Evolutionary conservation across 495 filamentous ascomycete genomes (phyloP).

Genomic region (Apodospora peruviana): DNA sequence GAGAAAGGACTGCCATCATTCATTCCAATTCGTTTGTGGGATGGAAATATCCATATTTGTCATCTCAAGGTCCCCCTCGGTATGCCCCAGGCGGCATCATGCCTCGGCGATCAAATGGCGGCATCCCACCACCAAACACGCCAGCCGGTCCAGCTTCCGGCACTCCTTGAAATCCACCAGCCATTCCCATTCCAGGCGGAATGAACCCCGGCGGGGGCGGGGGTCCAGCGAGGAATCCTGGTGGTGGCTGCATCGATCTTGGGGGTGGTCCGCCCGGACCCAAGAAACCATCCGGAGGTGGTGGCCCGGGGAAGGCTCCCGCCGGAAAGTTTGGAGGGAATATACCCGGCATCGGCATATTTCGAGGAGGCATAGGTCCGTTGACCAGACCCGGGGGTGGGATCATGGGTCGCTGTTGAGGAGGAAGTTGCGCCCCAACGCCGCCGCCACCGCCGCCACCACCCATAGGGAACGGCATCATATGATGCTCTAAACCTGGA

Average conservation of each 20-base stretch:
- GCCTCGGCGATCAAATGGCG: background rate
- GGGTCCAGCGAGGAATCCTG: constrained; percentile 42
- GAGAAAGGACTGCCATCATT: too few relatives aligned
- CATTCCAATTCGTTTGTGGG: background rate
- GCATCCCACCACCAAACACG: background rate
- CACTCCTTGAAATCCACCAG: constrained; percentile 4
- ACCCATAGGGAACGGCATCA: constrained; percentile 40
- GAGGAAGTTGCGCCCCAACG: constrained; percentile 24
- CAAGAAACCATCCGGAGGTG: constrained; percentile 37
- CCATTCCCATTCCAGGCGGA: constrained; percentile 38
- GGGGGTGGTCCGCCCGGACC: constrained; percentile 26
- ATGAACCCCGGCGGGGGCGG: constrained; percentile 40
- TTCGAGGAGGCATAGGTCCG: constrained; percentile 28
- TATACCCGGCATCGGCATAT: constrained; percentile 39
- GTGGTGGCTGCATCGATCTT: constrained; percentile 39
- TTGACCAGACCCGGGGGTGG: constrained; percentile 47
- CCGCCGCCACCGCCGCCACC: constrained; percentile 12
- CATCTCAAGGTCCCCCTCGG: background rate
- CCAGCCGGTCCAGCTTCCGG: background rate
- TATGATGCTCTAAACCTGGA: constrained; percentile 45
- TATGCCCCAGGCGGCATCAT: background rate
- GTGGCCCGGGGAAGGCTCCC: constrained; percentile 30
- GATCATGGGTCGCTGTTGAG: constrained; percentile 41
- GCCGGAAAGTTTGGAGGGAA: constrained; percentile 46
- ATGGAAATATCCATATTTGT: background rate